Percentiles rank a stretch among this genome's conserved stretches.
Conservation (phyloP, 2,329 filamentous ascomycete genomes). For the Cladophialophora psammophila region DNA sequence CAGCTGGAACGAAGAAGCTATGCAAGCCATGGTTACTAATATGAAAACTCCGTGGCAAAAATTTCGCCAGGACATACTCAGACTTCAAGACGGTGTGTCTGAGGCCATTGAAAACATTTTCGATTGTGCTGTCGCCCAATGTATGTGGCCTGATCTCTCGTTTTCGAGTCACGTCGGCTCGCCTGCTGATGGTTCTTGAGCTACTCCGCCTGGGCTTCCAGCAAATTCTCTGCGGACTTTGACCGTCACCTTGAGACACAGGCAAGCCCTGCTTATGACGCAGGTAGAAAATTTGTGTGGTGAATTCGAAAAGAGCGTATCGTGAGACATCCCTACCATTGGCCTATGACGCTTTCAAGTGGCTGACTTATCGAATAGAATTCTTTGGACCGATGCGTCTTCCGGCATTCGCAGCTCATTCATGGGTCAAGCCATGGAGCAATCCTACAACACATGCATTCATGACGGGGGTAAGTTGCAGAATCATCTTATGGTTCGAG, state of each 20-base stretch:
- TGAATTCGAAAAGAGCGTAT: slow-evolving; percentile 12
- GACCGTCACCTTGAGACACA: slow-evolving; percentile 11
- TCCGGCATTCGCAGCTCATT: slow-evolving; percentile 24
- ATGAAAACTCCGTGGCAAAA: slow-evolving; percentile 16
- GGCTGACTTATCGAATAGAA: slow-evolving; percentile 8
- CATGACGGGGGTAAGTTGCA: slow-evolving; percentile 5
- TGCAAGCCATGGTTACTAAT: slow-evolving; percentile 9
- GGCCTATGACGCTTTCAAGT: too few relatives aligned
- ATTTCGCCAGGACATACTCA: neutral
- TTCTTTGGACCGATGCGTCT: slow-evolving; percentile 12
- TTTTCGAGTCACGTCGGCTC: too few relatives aligned
- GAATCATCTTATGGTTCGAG: neutral
- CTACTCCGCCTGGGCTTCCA: neutral
- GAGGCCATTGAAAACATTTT: slow-evolving; percentile 9
- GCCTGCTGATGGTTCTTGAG: slow-evolving; percentile 11
- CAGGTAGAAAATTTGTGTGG: neutral
- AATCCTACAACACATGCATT: slow-evolving; percentile 2
- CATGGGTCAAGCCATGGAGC: slow-evolving; percentile 16
- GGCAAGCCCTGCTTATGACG: slow-evolving; percentile 14
- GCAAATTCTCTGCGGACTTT: slow-evolving; percentile 14
- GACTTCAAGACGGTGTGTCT: neutral
- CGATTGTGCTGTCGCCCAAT: slow-evolving; percentile 10
- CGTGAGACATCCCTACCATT: slow-evolving; percentile 1
- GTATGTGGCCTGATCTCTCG: slow-evolving; percentile 7
- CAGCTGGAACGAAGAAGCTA: slow-evolving; percentile 21